These are phyloP conservation scores for Kodamaea derodonti DNA, from an alignment of 1,139 yeast species.

Conservation along the genomic window DNA sequence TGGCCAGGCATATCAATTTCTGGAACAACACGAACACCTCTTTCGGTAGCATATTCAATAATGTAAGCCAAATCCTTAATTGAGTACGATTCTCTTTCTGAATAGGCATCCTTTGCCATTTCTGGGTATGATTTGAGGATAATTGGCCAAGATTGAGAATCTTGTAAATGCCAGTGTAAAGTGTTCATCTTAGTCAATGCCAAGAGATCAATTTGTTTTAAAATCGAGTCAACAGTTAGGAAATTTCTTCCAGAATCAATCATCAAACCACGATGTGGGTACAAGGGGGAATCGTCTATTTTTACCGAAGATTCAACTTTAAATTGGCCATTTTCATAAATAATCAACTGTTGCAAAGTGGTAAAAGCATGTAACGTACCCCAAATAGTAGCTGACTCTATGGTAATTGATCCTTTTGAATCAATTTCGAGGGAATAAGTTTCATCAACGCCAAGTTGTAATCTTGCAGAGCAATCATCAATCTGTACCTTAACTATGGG, in stretches of 20 bases:
- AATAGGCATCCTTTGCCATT: slow-evolving; percentile 43
- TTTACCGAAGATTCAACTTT: slow-evolving; percentile 32
- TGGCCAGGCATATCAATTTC: slow-evolving; percentile 51
- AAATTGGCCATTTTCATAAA: slow-evolving; percentile 21
- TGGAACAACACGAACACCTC: slow-evolving; percentile 46
- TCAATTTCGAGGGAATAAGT: slow-evolving; percentile 27
- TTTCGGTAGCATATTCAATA: slow-evolving; percentile 31
- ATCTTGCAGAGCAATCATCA: slow-evolving; percentile 23
- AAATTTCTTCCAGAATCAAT: slow-evolving; percentile 45
- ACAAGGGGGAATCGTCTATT: slow-evolving; percentile 37
- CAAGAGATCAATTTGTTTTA: slow-evolving; percentile 42
- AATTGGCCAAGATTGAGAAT: slow-evolving; percentile 48
- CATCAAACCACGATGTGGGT: slow-evolving; percentile 44
- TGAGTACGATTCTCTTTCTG: slow-evolving; percentile 31
- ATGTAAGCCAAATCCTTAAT: slow-evolving; percentile 28
- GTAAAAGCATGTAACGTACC: slow-evolving; percentile 45
- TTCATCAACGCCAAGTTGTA: slow-evolving; percentile 43
- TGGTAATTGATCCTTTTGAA: slow-evolving; percentile 13
- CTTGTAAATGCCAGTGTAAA: slow-evolving; percentile 46
- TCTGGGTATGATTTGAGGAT: slow-evolving; percentile 33
- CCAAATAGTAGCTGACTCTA: slow-evolving; percentile 38
- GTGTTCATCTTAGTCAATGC: slow-evolving; percentile 39
- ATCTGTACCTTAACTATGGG: slow-evolving; percentile 13
- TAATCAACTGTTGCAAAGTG: slow-evolving; percentile 42
- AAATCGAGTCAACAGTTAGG: slow-evolving; percentile 25